phyloP scores from a whole-genome alignment of 345 rosid genomes.

The Pseudoturritis turrita region DNA sequence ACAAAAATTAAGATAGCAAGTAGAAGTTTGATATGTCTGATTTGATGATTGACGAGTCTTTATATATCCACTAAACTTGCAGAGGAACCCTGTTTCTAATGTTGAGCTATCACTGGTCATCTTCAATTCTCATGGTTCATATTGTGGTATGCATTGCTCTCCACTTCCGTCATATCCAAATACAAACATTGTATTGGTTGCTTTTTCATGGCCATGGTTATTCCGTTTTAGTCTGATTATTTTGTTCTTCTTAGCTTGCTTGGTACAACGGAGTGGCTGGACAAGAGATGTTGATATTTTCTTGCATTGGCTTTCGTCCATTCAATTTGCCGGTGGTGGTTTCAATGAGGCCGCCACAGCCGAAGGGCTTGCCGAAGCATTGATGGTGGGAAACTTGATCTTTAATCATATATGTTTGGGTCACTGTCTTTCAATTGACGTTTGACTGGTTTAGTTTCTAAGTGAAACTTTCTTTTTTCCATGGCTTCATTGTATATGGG shows the following conservation, averaged over 20 bases:
- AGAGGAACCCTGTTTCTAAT: constrained; percentile 57
- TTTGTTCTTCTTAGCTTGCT: constrained; percentile 55
- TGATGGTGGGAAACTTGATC: constrained; percentile 56
- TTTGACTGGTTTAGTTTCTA: constrained; percentile 1
- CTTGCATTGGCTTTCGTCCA: constrained; percentile 69
- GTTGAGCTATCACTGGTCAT: constrained; percentile 72
- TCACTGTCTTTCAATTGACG: background rate
- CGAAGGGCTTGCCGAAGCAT: constrained; percentile 94
- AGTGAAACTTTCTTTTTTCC: background rate
- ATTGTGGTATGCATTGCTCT: constrained; percentile 44
- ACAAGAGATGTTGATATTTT: constrained; percentile 78
- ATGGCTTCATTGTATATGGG: background rate
- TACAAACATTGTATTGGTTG: background rate
- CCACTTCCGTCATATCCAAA: constrained; percentile 1
- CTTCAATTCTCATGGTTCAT: constrained; percentile 80
- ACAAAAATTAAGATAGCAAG: background rate
- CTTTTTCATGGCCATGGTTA: background rate
- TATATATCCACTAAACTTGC: constrained; percentile 22
- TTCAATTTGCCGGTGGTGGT: constrained; percentile 90
- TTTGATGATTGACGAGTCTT: background rate
- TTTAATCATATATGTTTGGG: background rate
- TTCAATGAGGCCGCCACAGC: constrained; percentile 94
- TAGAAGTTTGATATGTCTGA: background rate
- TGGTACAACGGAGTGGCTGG: constrained; percentile 95
- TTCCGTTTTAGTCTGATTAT: background rate